These are phyloP conservation scores for Peniophora sp. DNA, from an alignment of 1,284 basidiomycete species.

Conservation along the genomic window DNA sequence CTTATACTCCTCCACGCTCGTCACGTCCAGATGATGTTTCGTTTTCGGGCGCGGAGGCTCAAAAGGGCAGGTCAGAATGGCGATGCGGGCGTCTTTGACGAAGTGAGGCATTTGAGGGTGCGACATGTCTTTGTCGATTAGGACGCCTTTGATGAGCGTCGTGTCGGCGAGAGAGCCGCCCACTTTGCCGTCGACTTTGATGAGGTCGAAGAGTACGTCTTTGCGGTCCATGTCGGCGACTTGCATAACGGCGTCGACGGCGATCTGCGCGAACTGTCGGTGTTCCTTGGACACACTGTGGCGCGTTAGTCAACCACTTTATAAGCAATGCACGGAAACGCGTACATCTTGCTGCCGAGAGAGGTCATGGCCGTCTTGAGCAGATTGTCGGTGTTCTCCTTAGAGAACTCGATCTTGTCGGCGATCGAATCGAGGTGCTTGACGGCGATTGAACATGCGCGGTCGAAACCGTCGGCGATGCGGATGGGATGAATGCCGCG, in stretches of 20 bases:
- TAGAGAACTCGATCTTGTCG: constrained; percentile 85
- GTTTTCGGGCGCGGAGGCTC: constrained; percentile 99
- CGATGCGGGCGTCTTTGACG: constrained; percentile 86
- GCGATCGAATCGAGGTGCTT: constrained; percentile 88
- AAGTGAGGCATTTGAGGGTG: constrained; percentile 95
- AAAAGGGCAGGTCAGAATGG: constrained; percentile 98
- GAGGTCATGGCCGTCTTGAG: constrained; percentile 95
- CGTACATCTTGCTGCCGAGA: constrained; percentile 95
- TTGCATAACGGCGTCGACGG: constrained; percentile 91
- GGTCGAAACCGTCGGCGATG: constrained; percentile 97
- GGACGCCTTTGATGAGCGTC: constrained; percentile 87
- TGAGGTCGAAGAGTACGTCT: constrained; percentile 97
- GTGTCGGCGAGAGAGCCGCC: constrained; percentile 96
- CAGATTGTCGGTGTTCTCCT: constrained; percentile 77
- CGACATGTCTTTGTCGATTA: constrained; percentile 99
- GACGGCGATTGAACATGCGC: constrained; percentile 86
- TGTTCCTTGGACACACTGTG: constrained; percentile 92
- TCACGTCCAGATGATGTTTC: constrained; percentile 98
- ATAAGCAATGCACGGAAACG: constrained; percentile 8
- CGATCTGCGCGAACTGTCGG: constrained; percentile 93
- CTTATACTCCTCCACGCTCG: constrained; percentile 96
- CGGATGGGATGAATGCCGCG: constrained; percentile 97
- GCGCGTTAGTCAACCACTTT: neutral
- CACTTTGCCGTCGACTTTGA: constrained; percentile 99
- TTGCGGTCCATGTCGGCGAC: constrained; percentile 93